These are phyloP conservation scores for Russula abietina DNA, from an alignment of 768 basidiomycete genomes.

Conservation along the genomic window DNA sequence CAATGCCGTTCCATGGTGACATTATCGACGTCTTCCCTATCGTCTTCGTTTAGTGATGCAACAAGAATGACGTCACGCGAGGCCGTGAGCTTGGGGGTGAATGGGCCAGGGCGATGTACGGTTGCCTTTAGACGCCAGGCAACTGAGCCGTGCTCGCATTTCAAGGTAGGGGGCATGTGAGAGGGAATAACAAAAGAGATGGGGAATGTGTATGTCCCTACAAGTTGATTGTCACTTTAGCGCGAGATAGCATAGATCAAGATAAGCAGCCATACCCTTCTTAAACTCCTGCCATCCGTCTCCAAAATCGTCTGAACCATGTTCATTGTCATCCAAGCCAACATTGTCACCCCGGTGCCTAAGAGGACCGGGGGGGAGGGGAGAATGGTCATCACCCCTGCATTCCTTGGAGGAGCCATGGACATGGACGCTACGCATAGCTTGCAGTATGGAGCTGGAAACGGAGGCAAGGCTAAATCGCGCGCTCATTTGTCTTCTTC, in stretches of 20 bases:
- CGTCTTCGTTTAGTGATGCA: conserved; percentile 71
- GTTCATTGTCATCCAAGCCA: conserved; percentile 35
- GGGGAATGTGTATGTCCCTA: conserved; percentile 95
- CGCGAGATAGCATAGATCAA: background rate
- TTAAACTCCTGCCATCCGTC: conserved; percentile 82
- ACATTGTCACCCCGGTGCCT: conserved; percentile 39
- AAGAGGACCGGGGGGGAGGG: conserved; percentile 32
- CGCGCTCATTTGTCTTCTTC: conserved; percentile 3
- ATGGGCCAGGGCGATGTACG: conserved; percentile 78
- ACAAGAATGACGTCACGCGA: conserved; percentile 69
- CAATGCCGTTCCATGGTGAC: conserved; percentile 84
- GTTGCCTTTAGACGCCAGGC: conserved; percentile 74
- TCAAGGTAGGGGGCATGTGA: conserved; percentile 69
- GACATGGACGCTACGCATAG: conserved; percentile 3
- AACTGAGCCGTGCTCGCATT: conserved; percentile 70
- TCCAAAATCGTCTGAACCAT: conserved; percentile 33
- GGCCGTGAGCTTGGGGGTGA: conserved; percentile 65
- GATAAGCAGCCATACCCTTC: conserved; percentile 48
- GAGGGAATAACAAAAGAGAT: conserved; percentile 85
- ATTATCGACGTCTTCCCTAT: conserved; percentile 72
- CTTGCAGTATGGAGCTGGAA: conserved; percentile 20
- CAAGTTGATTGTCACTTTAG: background rate
- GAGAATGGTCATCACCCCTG: conserved; percentile 26
- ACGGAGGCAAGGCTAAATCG: conserved; percentile 20
- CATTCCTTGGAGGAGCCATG: conserved; percentile 18